Base-by-base conservation (phyloP, 768 basidiomycete species). In the Kockovaella imperatae region DNA sequence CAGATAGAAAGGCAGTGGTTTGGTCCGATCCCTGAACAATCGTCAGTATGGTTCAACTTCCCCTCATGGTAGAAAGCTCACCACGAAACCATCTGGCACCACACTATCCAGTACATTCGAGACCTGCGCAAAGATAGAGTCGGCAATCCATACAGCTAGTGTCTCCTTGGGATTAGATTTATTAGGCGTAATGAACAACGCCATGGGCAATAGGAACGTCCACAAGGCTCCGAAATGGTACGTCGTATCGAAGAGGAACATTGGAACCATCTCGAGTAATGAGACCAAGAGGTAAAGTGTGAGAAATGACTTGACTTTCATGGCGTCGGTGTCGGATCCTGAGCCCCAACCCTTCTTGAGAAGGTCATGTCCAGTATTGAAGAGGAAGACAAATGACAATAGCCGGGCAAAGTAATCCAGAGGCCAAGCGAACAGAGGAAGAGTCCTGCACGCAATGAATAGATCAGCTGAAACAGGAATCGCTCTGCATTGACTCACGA, bases 211-310 rank as follows among this genome's bases (percentile, higher is more conserved):
- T 47, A 59, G 52, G 49, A 66, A 66, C 6, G 35, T 40, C 64
- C 64, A 66, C 31, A 66, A 32, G 5, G 64, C 58, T 17, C 64
- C 64, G 31, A 66, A 59, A 48, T 66, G 59, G 31, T 53, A 55
- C 5, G 52, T 38, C 30, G 58, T 53, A 29, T 62, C 54, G 38
- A 62, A 60, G 13, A 59, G 30, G 50, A 62, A 56, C 15, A 41
- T 35, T n/a, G 64, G 64, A 29, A 62, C 42, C 2, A 62, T 47
- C 21, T 60, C 53, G 32, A 55, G n/a, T 1, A 47, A 35, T 18
- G 60, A 62, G 13, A 52, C 28, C 20, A 62, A 17, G 17, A 66
- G 26, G 24, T 52, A 57, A 3, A 35, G 28, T 3, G 54, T 52
- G 20, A 66, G 32, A 29, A 62, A 47, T 11, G 55, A 51, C 46